These are phyloP conservation scores for Tylopilus plumbeoviolaceoides DNA, from an alignment of 768 basidiomycete genomes.

Conservation along the genomic window DNA sequence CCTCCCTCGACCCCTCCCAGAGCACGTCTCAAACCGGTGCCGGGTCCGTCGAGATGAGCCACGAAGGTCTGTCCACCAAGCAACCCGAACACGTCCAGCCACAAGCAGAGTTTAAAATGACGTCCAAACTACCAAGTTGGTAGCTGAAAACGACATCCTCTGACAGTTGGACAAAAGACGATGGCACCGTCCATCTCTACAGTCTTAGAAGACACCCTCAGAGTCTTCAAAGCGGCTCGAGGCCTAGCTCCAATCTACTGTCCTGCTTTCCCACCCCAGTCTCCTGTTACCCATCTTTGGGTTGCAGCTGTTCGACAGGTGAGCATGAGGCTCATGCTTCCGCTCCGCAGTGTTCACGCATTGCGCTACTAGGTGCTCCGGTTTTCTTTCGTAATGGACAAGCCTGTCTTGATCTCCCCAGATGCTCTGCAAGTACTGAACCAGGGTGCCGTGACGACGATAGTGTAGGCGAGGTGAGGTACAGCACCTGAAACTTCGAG, in stretches of 20 bases:
- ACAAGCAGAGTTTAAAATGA: background rate
- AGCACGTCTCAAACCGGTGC: conserved; percentile 56
- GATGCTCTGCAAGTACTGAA: conserved; percentile 48
- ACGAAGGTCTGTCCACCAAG: conserved; percentile 11
- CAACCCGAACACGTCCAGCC: background rate
- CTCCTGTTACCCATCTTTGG: conserved; percentile 52
- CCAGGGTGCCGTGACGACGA: conserved; percentile 51
- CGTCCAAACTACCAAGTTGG: background rate
- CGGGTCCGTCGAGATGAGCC: conserved; percentile 17
- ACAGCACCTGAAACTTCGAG: background rate
- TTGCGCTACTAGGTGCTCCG: conserved; percentile 25
- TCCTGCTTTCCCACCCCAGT: conserved; percentile 42
- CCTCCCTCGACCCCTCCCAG: conserved; percentile 71
- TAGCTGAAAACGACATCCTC: too few species aligned
- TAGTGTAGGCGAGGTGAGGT: conserved; percentile 60
- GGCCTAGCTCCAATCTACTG: conserved; percentile 63
- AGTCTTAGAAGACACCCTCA: conserved; percentile 52
- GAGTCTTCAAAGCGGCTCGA: conserved; percentile 59
- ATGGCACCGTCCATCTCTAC: conserved; percentile 69
- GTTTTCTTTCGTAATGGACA: conserved; percentile 43
- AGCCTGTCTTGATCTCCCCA: conserved; percentile 49
- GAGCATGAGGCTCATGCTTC: background rate
- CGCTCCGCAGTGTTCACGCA: background rate
- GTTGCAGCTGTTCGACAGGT: conserved; percentile 62
- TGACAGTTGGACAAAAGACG: conserved; percentile 38